Percentiles rank a stretch among this genome's conserved stretches.
Evolutionary conservation across 768 basidiomycete species (phyloP).

Genomic region (Pisolithus microcarpus): DNA sequence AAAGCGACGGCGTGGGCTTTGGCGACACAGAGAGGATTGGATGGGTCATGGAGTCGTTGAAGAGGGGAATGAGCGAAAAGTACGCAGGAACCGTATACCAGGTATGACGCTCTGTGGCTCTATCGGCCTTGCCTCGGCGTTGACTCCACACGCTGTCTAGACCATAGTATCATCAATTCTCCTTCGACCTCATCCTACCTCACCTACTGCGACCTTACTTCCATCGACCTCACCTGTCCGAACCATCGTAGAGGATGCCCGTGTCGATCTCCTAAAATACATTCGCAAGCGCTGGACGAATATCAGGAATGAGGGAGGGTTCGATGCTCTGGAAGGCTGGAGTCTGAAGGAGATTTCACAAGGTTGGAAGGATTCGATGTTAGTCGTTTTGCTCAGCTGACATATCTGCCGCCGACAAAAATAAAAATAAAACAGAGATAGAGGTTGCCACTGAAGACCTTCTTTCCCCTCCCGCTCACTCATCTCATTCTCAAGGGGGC

Average conservation of each 20-base stretch:
- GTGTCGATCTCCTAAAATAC: constrained; percentile 42
- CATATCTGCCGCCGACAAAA: background rate
- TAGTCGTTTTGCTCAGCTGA: background rate
- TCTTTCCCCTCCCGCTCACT: constrained; percentile 35
- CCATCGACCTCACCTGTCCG: constrained; percentile 64
- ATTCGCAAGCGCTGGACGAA: constrained; percentile 73
- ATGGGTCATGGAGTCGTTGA: constrained; percentile 59
- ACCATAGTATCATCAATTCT: constrained; percentile 68
- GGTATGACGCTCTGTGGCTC: constrained; percentile 31
- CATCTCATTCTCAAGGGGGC: constrained; percentile 12
- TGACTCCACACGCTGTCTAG: constrained; percentile 28
- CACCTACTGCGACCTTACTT: constrained; percentile 54
- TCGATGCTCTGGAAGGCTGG: constrained; percentile 80
- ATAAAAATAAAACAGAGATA: constrained; percentile 44
- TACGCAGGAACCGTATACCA: constrained; percentile 73
- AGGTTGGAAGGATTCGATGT: constrained; percentile 12
- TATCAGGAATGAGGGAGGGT: constrained; percentile 71
- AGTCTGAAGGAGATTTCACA: constrained; percentile 73
- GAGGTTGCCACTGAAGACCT: constrained; percentile 77
- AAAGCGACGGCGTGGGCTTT: constrained; percentile 64
- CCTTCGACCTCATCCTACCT: constrained; percentile 57
- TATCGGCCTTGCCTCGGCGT: background rate
- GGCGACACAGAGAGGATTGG: constrained; percentile 76
- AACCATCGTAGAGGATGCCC: constrained; percentile 65
- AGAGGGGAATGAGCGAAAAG: constrained; percentile 55